Evolutionary conservation across 768 basidiomycete species (phyloP).

Genomic region (Cyclocybe cylindracea): DNA sequence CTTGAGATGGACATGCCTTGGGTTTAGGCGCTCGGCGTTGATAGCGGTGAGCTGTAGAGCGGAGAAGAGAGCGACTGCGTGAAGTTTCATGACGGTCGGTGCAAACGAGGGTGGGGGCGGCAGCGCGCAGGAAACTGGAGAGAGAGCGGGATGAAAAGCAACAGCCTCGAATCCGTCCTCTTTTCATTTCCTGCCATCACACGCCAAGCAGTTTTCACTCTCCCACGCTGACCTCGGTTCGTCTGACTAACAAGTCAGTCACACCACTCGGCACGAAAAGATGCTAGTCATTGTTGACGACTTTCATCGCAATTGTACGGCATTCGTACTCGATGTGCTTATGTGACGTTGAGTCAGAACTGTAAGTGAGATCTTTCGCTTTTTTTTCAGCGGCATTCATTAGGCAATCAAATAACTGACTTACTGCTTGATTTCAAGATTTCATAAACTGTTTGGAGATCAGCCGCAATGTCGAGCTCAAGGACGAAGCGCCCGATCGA

Average conservation of each 20-base stretch:
- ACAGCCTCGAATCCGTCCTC: neutral
- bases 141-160: slow-evolving; percentile 23
- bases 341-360: slow-evolving; percentile 12
- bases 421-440: too few relatives aligned
- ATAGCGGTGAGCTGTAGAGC: slow-evolving; percentile 34
- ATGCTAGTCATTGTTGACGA: too few relatives aligned
- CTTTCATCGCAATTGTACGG: neutral
- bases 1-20: slow-evolving; percentile 43
- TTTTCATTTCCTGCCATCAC: slow-evolving; percentile 2
- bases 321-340: slow-evolving; percentile 10
- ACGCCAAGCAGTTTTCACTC: slow-evolving; percentile 6
- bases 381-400: too few relatives aligned
- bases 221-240: neutral
- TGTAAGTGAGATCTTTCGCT: too few relatives aligned
- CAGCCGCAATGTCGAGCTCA: too few relatives aligned
- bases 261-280: neutral
- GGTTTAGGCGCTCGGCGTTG: slow-evolving; percentile 35
- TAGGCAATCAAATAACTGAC: too few relatives aligned
- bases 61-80: slow-evolving; percentile 46
- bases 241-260: neutral
- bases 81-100: slow-evolving; percentile 43
- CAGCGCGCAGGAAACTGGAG: slow-evolving; percentile 16
- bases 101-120: slow-evolving; percentile 21
- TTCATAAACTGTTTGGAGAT: too few relatives aligned
- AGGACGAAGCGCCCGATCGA: too few relatives aligned